These are phyloP conservation scores for Mucor plumbeus DNA, from an alignment of 371 early-diverging fungal genomes.

Conservation along the genomic window DNA sequence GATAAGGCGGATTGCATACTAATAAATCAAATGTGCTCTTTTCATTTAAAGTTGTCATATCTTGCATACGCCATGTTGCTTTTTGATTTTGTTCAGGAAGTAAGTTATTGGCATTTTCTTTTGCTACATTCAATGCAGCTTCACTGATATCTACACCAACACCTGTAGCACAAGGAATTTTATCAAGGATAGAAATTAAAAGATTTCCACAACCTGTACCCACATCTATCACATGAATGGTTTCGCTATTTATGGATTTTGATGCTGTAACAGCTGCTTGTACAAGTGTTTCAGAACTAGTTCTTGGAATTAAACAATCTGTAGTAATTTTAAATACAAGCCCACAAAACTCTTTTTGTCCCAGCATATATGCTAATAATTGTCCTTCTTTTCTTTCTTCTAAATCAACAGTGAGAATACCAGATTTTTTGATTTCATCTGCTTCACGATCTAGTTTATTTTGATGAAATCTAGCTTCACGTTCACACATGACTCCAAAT, in stretches of 20 bases:
- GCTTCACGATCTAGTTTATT: slow-evolving; percentile 52
- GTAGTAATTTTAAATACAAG: slow-evolving; percentile 63
- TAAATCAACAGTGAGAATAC: slow-evolving; percentile 23
- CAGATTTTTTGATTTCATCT: slow-evolving; percentile 53
- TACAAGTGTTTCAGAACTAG: slow-evolving; percentile 72
- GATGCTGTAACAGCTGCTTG: slow-evolving; percentile 37
- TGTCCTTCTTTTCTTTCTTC: slow-evolving; percentile 43
- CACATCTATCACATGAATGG: slow-evolving; percentile 62
- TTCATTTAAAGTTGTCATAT: slow-evolving; percentile 47
- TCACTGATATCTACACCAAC: slow-evolving; percentile 71
- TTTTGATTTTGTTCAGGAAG: slow-evolving; percentile 35
- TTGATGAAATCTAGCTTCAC: slow-evolving; percentile 65
- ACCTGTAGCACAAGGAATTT: slow-evolving; percentile 40
- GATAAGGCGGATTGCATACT: slow-evolving; percentile 81
- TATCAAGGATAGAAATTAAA: slow-evolving; percentile 60
- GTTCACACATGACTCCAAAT: slow-evolving; percentile 55
- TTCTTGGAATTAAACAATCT: slow-evolving; percentile 74
- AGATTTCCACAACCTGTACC: slow-evolving; percentile 83
- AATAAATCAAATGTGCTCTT: slow-evolving; percentile 62
- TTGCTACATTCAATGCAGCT: slow-evolving; percentile 63
- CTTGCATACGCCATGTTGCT: slow-evolving; percentile 39
- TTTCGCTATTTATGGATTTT: slow-evolving; percentile 2
- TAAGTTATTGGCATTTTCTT: slow-evolving; percentile 37
- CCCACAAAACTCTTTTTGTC: slow-evolving; percentile 64
- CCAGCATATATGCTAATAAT: slow-evolving; percentile 66